Evolutionary conservation across 1,284 basidiomycete species (phyloP), one percentile per base, ranked within the genome.

Genomic region (Puccinia novopanici): DNA sequence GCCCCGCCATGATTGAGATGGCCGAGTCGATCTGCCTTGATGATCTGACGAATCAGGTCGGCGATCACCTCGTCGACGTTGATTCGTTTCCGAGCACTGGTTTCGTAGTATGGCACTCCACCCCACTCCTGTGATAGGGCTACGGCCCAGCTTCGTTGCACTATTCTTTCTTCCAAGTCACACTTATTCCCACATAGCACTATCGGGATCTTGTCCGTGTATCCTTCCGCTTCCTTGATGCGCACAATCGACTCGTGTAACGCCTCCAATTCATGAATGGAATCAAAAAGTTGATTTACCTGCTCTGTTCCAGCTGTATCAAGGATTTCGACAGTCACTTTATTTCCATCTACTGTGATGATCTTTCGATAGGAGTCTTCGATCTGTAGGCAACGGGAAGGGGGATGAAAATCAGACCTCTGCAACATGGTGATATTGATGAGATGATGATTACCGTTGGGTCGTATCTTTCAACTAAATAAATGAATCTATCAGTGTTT

Each of bases 221-320:
- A 68, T 71, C 68, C 91, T 54, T 82, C 75, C 22, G 82, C 82
- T 48, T 84, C 84, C 86, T 92, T 93, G 83, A 93, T 89, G 57
- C 91, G 89, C 81, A 91, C 89, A 81, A 94, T 93, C 84, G 92
- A 92, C 83, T 92, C 91, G 74, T 92, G 89, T 65, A 94, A 88
- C 84, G 88, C 90, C 81, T 93, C 91, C 15, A 94, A 89, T 84
- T 94, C 93, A 82, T 89, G 89, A 75, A 94, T 87, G 83, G 89
- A 91, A 61, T 91, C 89, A n/a, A n/a, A n/a, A n/a, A 61, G 30
- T 5, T 15, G n/a, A 68, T 82, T 42, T 50, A 84, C 84, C 81
- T 93, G 93, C 84, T 93, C 93, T n/a, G 91, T 91, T 15, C 94
- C 93, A 24, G 94, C 94, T 17, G 94, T 95, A 85, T 95, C 94